These are phyloP conservation scores for Linanthus parryae DNA, from an alignment of 148 eudicot genomes.

Conservation along the genomic window DNA sequence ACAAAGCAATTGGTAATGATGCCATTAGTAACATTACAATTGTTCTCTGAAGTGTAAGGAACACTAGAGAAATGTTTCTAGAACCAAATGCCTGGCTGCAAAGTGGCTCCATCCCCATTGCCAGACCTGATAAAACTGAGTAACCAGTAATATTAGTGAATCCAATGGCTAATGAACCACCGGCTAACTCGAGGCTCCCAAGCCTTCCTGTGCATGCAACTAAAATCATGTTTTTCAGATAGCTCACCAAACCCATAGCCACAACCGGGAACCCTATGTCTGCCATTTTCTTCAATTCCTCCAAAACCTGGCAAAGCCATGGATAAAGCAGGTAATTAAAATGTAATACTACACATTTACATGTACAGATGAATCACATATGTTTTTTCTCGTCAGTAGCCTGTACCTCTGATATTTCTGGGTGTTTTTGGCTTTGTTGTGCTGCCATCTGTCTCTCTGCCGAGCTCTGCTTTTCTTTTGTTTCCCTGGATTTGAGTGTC, in stretches of 20 bases:
- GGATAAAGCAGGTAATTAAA: constrained; percentile 9
- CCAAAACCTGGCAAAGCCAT: constrained; percentile 38
- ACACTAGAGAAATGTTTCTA: constrained; percentile 37
- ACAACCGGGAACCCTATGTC: constrained; percentile 59
- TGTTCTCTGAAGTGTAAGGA: constrained; percentile 48
- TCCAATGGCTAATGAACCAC: constrained; percentile 85
- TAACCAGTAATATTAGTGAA: constrained; percentile 85
- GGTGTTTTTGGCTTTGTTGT: constrained; percentile 29
- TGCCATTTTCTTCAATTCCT: constrained; percentile 62
- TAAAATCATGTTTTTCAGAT: constrained; percentile 64
- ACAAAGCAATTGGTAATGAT: constrained; percentile 54
- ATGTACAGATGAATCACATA: neutral
- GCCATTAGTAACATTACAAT: constrained; percentile 45
- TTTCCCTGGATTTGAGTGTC: constrained; percentile 8
- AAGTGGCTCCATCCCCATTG: constrained; percentile 89
- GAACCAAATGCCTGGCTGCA: constrained; percentile 91
- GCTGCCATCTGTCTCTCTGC: constrained; percentile 27
- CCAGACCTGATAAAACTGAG: constrained; percentile 76
- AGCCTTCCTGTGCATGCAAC: constrained; percentile 77
- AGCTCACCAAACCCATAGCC: constrained; percentile 59
- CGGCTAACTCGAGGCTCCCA: constrained; percentile 80
- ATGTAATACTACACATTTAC: constrained; percentile 3
- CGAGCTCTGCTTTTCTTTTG: constrained; percentile 15
- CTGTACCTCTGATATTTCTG: constrained; percentile 50
- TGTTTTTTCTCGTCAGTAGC: constrained; percentile 29